phyloP scores from a whole-genome alignment of 768 basidiomycete genomes.

The Boletus fagicola region DNA sequence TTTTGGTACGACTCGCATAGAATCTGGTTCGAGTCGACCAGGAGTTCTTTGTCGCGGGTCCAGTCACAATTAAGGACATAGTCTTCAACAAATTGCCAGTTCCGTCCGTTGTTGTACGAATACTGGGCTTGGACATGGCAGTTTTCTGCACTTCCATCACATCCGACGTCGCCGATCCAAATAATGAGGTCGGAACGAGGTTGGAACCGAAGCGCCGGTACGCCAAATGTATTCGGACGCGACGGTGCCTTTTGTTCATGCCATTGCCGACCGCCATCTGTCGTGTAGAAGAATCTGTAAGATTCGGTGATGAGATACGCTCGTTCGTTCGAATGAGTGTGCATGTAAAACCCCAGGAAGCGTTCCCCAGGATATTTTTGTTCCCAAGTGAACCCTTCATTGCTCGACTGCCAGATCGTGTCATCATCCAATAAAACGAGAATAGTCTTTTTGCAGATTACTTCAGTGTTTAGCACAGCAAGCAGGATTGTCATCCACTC shows the following conservation, averaged over 20 bases:
- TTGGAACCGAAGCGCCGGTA: conserved; percentile 83
- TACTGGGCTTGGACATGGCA: conserved; percentile 80
- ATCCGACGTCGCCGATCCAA: conserved; percentile 81
- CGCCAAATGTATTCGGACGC: conserved; percentile 76
- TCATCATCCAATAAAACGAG: conserved; percentile 76
- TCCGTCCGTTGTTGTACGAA: conserved; percentile 70
- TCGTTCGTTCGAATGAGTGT: conserved; percentile 72
- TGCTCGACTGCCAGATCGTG: conserved; percentile 89
- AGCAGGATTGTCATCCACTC: conserved; percentile 13
- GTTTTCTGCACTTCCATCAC: conserved; percentile 43
- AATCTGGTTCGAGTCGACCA: conserved; percentile 83
- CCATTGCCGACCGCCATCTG: conserved; percentile 79
- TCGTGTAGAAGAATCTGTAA: conserved; percentile 71
- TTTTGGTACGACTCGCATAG: conserved; percentile 85
- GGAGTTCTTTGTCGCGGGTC: conserved; percentile 77
- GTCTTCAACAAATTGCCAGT: conserved; percentile 73
- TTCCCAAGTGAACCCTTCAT: conserved; percentile 92
- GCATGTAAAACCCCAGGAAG: conserved; percentile 86
- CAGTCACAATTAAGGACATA: conserved; percentile 93
- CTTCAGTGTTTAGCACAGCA: background rate
- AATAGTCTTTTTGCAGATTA: conserved; percentile 53
- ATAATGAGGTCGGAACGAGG: conserved; percentile 81
- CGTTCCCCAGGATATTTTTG: conserved; percentile 56
- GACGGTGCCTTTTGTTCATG: conserved; percentile 53
- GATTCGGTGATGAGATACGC: conserved; percentile 86